Evolutionary conservation across 202 grass and related monocot genomes (phyloP), one percentile per base, ranked within the genome.

Genomic region (Hordeum pubiflorum): DNA sequence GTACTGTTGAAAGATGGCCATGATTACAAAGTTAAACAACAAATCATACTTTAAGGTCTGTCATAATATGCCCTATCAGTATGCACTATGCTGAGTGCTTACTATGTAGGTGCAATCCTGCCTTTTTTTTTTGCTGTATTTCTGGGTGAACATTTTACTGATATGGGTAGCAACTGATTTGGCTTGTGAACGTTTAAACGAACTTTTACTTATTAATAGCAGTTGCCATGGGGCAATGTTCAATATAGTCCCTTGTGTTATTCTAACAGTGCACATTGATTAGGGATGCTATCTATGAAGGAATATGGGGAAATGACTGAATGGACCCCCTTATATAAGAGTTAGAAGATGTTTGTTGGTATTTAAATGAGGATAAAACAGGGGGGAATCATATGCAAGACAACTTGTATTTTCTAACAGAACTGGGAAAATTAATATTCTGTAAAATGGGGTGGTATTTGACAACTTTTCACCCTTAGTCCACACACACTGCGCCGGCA

Each of bases 151-250:
- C 55, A 54, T 72, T 81, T 84, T 29, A 72, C 20, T 71, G 31
- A 71, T 32, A 87, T 62, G 58, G 54, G 39, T 33, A 86, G 32
- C 43, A 43, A 36, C 63, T 76, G 14, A 24, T 77, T 82, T 82
- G 39, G 7, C 39, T 61, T 33, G 18, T 76, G 14, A 18, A 14
- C n/a, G 58, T 76, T 68, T 75, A 15, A 14, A 3, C 15, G 7
- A 69, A 68, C 43, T 72, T 84, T 74, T 79, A 65, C 57, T 41
- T 63, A 21, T 57, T 59, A 5, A 18, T 62, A 48, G 17, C 17
- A 66, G 33, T 57, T 84, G 3, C 50, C 40, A 37, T 34, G 37
- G 11, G 59, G 9, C 15, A 52, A 61, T 63, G 40, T 10, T 52
- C 29, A 61, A 10, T 59, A 68, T 77, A 22, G 36, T 76, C 7